These are phyloP conservation scores for Alternaria novae-zelandiae DNA, from an alignment of 2,329 filamentous ascomycete genomes.

Conservation along the genomic window DNA sequence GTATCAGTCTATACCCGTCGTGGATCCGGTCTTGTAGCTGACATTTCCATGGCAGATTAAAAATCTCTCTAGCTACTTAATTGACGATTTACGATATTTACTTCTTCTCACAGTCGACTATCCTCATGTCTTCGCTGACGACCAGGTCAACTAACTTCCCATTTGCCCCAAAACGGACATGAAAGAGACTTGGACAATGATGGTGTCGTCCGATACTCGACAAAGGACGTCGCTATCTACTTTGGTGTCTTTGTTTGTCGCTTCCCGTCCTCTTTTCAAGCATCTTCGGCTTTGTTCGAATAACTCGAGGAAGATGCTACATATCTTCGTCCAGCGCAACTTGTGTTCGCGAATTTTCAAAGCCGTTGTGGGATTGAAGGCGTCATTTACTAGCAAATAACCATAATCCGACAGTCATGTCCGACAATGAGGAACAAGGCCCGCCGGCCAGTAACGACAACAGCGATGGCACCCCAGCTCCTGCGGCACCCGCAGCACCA, in stretches of 20 bases:
- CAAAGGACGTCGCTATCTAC: neutral
- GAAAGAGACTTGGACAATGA: neutral
- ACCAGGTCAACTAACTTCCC: too few species aligned
- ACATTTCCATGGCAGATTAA: neutral
- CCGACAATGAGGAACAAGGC: too few species aligned
- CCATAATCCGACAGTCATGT: too few species aligned
- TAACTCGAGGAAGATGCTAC: neutral
- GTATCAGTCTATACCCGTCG: neutral
- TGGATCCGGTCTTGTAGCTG: neutral
- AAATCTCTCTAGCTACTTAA: neutral
- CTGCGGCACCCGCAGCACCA: too few species aligned
- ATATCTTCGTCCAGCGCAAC: too few species aligned
- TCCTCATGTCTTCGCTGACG: neutral
- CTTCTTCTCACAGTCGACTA: too few species aligned
- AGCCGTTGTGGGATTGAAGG: too few species aligned
- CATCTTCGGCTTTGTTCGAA: neutral
- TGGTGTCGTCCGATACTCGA: neutral
- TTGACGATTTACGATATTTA: neutral
- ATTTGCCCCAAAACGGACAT: neutral
- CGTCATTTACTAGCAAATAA: too few species aligned
- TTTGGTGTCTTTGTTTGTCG: neutral
- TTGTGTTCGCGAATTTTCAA: too few species aligned
- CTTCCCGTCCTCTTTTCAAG: neutral
- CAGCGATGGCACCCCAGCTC: too few species aligned
- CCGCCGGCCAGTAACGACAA: too few species aligned